Evolutionary conservation across 2,329 filamentous ascomycete species (phyloP), one percentile per base, ranked within the genome.

Genomic region (Aspergillus clavatus): DNA sequence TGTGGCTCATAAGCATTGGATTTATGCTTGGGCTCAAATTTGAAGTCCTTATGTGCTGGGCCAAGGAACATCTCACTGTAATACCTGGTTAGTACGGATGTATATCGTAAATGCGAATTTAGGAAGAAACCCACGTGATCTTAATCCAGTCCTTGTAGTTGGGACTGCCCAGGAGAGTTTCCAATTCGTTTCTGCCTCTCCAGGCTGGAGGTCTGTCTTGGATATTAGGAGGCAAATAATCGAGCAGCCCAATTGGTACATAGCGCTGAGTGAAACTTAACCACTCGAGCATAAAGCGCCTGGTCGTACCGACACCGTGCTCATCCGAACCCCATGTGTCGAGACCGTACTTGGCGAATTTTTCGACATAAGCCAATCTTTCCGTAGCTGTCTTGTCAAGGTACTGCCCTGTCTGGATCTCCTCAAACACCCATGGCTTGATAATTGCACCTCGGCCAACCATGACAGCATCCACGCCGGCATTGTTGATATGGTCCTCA

Each of bases 141-240:
- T 95, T 97, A 67, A 98, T 89, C 93, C 93, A 98, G 68, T 98
- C 93, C 72, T 85, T 86, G 72, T 95, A 96, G 69, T 97, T 89
- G 52, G 82, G 81, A 69, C 89, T 96, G 11, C 84, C 84, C 71
- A 98, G 77, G 54, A 98, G 72, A n/a, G 88, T 95, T 78, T 98
- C 93, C 62, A 98, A 69, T 43, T 98, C 93, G 68, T 93, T 85
- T 47, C 93, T 78, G 16, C 91, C 90, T 57, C 75, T 80, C 64
- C 86, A 98, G 37, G 82, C 81, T 5, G 91, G 91, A 38, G 93
- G 88, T 16, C 93, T 78, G 65, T 98, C 91, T 60, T 96, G 89
- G 42, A 98, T 80, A 56, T 77, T 85, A 0, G 93, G 90, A 35
- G 93, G 93, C 41, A 98, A 76, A 65, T 89, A 77, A 68, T 96